These are phyloP conservation scores for Ricinus communis DNA, from an alignment of 345 rosid species.

Conservation along the genomic window DNA sequence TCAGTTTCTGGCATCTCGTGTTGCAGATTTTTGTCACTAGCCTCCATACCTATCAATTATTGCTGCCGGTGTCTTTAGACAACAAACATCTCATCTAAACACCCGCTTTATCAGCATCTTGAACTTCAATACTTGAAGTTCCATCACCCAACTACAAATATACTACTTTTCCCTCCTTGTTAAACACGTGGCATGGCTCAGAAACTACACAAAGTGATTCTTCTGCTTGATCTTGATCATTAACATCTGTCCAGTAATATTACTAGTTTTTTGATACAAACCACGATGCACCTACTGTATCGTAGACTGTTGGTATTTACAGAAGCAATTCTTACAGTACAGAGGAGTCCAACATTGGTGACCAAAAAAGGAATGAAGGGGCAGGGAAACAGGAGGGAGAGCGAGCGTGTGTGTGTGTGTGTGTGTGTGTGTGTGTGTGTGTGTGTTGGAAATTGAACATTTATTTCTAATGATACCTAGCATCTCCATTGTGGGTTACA, in stretches of 20 bases:
- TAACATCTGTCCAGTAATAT: no score
- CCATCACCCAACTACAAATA: background rate
- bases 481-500: background rate
- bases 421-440: no score
- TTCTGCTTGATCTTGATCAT: no score
- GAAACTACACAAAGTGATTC: no score
- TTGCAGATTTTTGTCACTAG: no score
- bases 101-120: background rate
- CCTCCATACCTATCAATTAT: no score
- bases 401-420: no score
- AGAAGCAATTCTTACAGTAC: background rate
- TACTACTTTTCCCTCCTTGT: background rate
- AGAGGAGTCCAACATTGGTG: background rate
- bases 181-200: constrained; percentile 2
- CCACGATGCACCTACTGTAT: no score
- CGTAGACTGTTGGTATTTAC: background rate
- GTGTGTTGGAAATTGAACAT: no score
- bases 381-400: background rate
- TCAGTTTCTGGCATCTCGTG: background rate
- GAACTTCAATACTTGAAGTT: constrained; percentile 3
- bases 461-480: background rate
- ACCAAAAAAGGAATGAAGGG: background rate
- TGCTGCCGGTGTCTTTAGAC: no score
- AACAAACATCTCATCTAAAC: background rate
- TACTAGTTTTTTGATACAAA: background rate